Base-by-base conservation (phyloP, 331 rosid species). In the Quercus tomentella region DNA sequence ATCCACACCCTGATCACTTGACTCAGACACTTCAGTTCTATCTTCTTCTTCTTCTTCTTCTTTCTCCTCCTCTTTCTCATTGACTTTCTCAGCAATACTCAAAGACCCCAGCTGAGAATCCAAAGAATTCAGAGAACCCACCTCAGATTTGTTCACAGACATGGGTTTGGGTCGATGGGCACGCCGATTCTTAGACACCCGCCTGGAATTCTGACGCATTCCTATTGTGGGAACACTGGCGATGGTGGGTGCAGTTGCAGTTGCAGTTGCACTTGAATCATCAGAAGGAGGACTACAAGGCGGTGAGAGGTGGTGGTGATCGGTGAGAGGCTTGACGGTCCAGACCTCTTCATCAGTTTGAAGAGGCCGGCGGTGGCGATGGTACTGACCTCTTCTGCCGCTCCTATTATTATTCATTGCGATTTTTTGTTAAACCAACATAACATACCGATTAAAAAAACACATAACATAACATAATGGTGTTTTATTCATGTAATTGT, bases 61-160 rank as follows among this genome's bases (percentile, higher is more conserved):
- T 1, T 33, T 62, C 2, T 67, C 21, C 28, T 11, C 56, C 11
- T 54, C 66, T 11, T 30, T 41, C 55, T 20, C 37, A 1, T 2
- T 8, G 12, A 14, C 77, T 62, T 33, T 30, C 52, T 80, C 85
- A 23, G 5, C 84, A 54, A 77, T 51, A 31, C 54, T 86, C 61
- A 84, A 69, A 55, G 85, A 80, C 15, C 65, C 73, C 22, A 80
- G 72, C 63, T 66, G 65, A 66, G 85, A 45, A 21, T 61, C 73
- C 66, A 71, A 45, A 66, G 77, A 45, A 18, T 61, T 75, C 56
- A 66, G 25, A 28, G 76, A 21, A 31, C 49, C 79, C 56, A 56
- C 12, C 52, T 81, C 82, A 14, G 90, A 31, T 57, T 81, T 81
- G 73, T 77, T 35, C 63, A 86, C 91, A 49, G 69, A 77, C 10